These are phyloP conservation scores for Castanea sativa DNA, from an alignment of 306 rosid species.

Conservation along the genomic window DNA sequence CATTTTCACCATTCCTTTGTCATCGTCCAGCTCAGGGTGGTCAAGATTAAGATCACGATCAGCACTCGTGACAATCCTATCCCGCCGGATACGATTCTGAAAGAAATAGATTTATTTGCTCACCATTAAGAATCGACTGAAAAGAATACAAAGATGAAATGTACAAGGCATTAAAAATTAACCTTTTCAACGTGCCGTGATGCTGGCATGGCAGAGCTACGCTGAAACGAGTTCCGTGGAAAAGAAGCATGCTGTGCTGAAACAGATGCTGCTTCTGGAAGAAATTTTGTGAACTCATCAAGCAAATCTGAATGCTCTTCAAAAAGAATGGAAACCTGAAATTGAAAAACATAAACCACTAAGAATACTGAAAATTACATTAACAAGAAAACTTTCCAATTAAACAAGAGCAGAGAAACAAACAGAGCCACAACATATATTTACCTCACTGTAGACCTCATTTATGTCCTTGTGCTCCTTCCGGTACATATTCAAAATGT, in stretches of 20 bases:
- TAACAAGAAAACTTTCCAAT: neutral
- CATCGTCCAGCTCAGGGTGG: conserved; percentile 69
- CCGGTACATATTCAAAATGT: conserved; percentile 93
- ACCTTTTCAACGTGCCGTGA: conserved; percentile 65
- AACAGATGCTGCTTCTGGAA: conserved; percentile 79
- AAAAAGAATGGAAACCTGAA: conserved; percentile 77
- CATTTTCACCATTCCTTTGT: conserved; percentile 58
- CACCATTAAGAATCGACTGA: conserved; percentile 14
- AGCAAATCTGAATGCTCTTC: conserved; percentile 81
- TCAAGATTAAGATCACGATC: conserved; percentile 77
- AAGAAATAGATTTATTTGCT: conserved; percentile 23
- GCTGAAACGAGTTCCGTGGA: conserved; percentile 58
- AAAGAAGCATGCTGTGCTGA: conserved; percentile 55
- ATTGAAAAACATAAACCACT: conserved; percentile 7
- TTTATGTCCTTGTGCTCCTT: conserved; percentile 92
- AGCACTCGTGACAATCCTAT: conserved; percentile 46
- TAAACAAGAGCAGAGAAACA: neutral
- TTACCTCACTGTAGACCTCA: conserved; percentile 91
- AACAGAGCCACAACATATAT: conserved; percentile 2
- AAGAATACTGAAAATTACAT: neutral
- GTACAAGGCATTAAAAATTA: neutral
- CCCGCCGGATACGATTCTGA: conserved; percentile 72
- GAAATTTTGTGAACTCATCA: conserved; percentile 84
- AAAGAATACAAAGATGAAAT: conserved; percentile 7
- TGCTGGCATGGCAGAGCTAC: conserved; percentile 57